phyloP scores from a whole-genome alignment of 2,329 filamentous ascomycete species.

The Chrysosporium keratinophilum region DNA sequence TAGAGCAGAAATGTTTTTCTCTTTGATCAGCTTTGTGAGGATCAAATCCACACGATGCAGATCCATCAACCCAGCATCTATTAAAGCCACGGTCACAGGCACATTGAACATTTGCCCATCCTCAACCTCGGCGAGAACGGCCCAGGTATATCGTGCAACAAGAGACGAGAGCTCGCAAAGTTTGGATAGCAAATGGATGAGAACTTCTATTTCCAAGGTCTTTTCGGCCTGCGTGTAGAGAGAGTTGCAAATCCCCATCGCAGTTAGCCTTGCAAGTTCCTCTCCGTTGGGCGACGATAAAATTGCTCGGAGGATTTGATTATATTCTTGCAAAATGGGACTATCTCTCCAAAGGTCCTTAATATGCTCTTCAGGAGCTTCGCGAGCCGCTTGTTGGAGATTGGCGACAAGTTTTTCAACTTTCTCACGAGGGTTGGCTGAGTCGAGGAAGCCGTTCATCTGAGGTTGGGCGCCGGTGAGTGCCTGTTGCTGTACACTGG shows the following conservation, averaged over 20 bases:
- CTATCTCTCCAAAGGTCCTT: conserved; percentile 47
- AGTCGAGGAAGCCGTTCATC: conserved; percentile 52
- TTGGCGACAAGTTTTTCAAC: conserved; percentile 47
- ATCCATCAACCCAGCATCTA: conserved; percentile 51
- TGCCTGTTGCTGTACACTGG: conserved; percentile 30
- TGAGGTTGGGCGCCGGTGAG: conserved; percentile 38
- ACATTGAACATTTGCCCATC: conserved; percentile 55
- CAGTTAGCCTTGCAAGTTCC: conserved; percentile 45
- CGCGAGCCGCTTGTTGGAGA: conserved; percentile 47
- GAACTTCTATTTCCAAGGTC: conserved; percentile 52
- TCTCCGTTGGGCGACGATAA: conserved; percentile 48
- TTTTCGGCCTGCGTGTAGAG: conserved; percentile 47
- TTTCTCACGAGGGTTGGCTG: conserved; percentile 43
- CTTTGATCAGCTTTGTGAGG: conserved; percentile 60
- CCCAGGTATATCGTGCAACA: conserved; percentile 45
- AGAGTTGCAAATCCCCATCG: conserved; percentile 46
- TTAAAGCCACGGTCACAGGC: conserved; percentile 49
- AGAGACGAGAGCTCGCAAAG: conserved; percentile 52
- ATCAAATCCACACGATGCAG: conserved; percentile 58
- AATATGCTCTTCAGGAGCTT: conserved; percentile 48
- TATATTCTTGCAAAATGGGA: conserved; percentile 48
- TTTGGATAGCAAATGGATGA: conserved; percentile 51
- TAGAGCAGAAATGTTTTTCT: conserved; percentile 60
- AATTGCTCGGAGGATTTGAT: conserved; percentile 46
- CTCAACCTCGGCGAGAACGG: conserved; percentile 42